Evolutionary conservation across 2,329 filamentous ascomycete species (phyloP), one percentile per base, ranked within the genome.

Genomic region (Zopfia rhizophila): DNA sequence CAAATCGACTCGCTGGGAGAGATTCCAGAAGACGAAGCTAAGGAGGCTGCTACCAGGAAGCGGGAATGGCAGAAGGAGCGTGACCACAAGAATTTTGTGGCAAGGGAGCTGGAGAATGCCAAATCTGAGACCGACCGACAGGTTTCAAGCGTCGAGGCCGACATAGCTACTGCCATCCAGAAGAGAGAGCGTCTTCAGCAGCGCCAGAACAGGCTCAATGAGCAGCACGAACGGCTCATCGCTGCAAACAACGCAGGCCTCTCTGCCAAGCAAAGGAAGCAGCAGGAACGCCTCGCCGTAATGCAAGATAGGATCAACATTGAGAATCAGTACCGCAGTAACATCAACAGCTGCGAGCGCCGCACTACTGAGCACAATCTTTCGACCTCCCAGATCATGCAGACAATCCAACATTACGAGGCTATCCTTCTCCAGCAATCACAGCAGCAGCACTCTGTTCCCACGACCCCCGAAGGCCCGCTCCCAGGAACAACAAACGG

Each of bases 171-270:
- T 52, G 75, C 87, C 21, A 81, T 86, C 61, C 82, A 84, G 45
- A 89, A 89, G 69, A 82, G 83, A 37, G 89, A 90, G 74, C 89
- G 89, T 72, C 85, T 90, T 29, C 82, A 84, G 43, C 79, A 82
- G 18, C 85, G 89, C 38, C 87, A 89, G 58, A 79, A 81, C 63
- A 90, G 90, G 74, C 83, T 90, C 17, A 85, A 88, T 55, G 85
- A 83, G 55, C 88, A 91, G 69, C 81, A 88, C 56, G 84, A 85
- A 44, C 85, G 85, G 58, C 85, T 91, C 58, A 79, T 81, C 17
- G 84, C 87, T 57, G 87, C 87, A 57, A 89, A 89, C 66, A 80
- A 78, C 38, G 80, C 85, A 36, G 84, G 84, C 1, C 75, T 86
- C 14, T 81, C 85, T 52, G 85, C 86, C 64, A 86, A 83, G 42